phyloP scores from a whole-genome alignment of 31 red algal genomes.

The Porphyra umbilicalis region DNA sequence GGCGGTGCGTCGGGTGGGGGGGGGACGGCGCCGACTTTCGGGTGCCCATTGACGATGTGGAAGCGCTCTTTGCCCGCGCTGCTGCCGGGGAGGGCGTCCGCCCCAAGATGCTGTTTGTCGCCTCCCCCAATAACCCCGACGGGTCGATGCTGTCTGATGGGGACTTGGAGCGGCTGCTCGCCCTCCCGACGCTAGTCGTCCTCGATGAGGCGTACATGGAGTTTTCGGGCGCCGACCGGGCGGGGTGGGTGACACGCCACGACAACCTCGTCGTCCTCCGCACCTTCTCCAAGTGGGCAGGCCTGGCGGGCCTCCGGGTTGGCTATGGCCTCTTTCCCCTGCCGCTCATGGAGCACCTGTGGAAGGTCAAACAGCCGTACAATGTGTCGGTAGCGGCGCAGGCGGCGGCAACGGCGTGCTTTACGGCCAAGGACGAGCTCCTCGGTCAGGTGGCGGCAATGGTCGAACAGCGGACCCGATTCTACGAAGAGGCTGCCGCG shows the following conservation, averaged over 20 bases:
- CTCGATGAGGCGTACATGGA: constrained; percentile 97
- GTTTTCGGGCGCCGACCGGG: constrained; percentile 57
- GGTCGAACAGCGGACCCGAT: constrained; percentile 42
- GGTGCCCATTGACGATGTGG: constrained; percentile 41
- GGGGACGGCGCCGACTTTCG: constrained; percentile 14
- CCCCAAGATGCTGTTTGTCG: constrained; percentile 84
- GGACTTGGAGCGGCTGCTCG: constrained; percentile 52
- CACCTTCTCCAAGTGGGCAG: constrained; percentile 98
- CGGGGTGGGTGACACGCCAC: constrained; percentile 52
- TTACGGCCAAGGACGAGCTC: constrained; percentile 43
- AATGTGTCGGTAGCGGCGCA: constrained; percentile 88
- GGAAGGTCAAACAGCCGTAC: constrained; percentile 99
- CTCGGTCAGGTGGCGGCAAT: constrained; percentile 58
- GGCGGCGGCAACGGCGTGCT: constrained; percentile 64
- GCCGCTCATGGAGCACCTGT: constrained; percentile 70
- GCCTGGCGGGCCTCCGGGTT: constrained; percentile 78
- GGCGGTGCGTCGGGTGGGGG: not conserved
- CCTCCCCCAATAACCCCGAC: constrained; percentile 95
- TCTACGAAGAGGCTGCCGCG: constrained; percentile 39
- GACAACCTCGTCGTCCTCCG: constrained; percentile 85
- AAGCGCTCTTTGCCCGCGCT: constrained; percentile 23
- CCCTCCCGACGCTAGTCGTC: constrained; percentile 74
- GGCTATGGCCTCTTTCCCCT: constrained; percentile 96
- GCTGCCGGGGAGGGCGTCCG: not conserved
- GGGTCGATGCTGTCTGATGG: constrained; percentile 72